Evolutionary conservation across 1,139 yeast genomes (phyloP), one percentile per base, ranked within the genome.

Genomic region (Blastobotrys arbuscula): DNA sequence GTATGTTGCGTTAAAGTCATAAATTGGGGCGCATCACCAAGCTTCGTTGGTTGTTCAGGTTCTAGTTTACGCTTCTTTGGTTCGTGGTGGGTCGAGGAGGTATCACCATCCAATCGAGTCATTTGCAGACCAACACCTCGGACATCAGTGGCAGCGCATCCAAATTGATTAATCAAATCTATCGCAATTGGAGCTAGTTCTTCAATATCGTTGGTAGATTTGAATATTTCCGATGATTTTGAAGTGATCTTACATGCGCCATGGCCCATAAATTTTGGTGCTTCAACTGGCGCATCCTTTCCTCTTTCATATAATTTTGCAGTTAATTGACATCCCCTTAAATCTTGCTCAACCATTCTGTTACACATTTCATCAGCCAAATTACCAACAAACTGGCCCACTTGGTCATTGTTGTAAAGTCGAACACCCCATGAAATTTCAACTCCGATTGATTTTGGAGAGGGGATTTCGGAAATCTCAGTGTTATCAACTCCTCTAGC

Each of bases 371-470:
- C 96, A 31, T 68, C 67, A 0, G 84, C 72, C 45, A 90, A 67
- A 34, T 78, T 68, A 43, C 72, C 68, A 18, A 87, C 62, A 60
- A 92, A 92, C 3, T 53, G 60, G 52, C 83, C 90, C 23, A 84
- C 77, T 57, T 90, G 87, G 1, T 66, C 64, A 21, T 76, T 71
- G 0, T 69, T 71, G 26, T 79, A 77, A 53, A 90, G 84, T 46
- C 97, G 64, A 0, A 92, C 85, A 0, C 96, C 97, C 82, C 88
- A 92, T 54, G 89, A 87, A 31, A 92, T 84, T 63, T 92, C 97
- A 10, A 88, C 87, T 0, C 96, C 88, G 0, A 92, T 76, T 0
- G 95, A 78, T 58, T 87, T 88, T 30, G 95, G 74, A 0, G 76
- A 71, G 21, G 72, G 72, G 36, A 77, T 75, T 15, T 47, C 70